Evolutionary conservation across 805 yeast species (phyloP), one percentile per base, ranked within the genome.

Genomic region (Candida sithepensis): DNA sequence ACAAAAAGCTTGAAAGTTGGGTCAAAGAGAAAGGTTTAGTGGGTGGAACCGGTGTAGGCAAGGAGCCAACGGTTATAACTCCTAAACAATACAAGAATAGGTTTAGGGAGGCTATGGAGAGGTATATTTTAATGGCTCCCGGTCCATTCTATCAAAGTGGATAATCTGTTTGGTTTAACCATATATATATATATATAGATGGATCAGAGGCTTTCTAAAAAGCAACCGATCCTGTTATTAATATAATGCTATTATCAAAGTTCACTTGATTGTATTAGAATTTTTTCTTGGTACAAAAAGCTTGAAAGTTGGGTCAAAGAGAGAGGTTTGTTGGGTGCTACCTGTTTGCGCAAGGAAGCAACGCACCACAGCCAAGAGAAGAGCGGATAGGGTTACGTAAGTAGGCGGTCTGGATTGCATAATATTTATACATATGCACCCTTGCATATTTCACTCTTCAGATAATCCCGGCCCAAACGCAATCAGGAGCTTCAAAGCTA

Each of bases 261-360:
- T n/a, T n/a, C n/a, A n/a, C n/a, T 94, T 51, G 88, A 94, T 65
- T 94, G 95, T 73, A 82, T 94, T 39, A 70, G 99, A 49, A 90
- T 99, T 0, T 94, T 92, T 59, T 94, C 99, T 0, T 94, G 99
- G 99, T 99, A 94, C 60, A 94, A 94, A 67, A 94, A 91, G 67
- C 79, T 94, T 23, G 99, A 94, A 64, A 90, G 96, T 64, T 94
- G 99, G 99, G 99, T 94, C 33, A 94, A 94, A 64, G 99, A 96
- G 48, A 86, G 88, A 58, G 91, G 92, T 1, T 72, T 94, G 33
- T 96, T 92, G 39, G 90, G 90, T 4, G 67, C 68, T 33, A 83
- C 87, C 1, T 88, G 89, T 34, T 85, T 85, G 44, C 88, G 89
- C 1, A 92, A 88, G 58, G 96, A 88, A 54, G 99, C 99, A 0